Evolutionary conservation across 306 rosid species (phyloP).

Genomic region (Purshia tridentata): DNA sequence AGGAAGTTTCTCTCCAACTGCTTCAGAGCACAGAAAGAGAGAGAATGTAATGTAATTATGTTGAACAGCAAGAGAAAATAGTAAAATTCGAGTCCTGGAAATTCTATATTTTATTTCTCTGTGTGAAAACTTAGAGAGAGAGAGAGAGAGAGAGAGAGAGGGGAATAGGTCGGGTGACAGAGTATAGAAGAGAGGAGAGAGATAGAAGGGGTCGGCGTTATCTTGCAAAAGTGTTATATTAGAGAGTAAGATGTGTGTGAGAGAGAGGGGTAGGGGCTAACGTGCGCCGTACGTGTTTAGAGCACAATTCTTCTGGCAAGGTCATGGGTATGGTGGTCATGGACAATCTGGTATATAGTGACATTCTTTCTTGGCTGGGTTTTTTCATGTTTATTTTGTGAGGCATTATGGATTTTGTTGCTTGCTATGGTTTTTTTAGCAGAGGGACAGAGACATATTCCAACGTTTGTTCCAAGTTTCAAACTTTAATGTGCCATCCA

Average conservation of each 20-base stretch:
- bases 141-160: slow-evolving; percentile 37
- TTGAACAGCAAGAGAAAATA: not conserved
- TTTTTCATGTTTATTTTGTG: slow-evolving; percentile 10
- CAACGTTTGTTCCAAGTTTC: slow-evolving; percentile 36
- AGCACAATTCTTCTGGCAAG: slow-evolving; percentile 39
- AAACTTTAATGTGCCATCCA: slow-evolving; percentile 1
- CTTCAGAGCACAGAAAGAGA: slow-evolving; percentile 36
- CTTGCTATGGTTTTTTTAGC: not conserved
- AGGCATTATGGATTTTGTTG: not conserved
- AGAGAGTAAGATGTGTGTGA: slow-evolving; percentile 12
- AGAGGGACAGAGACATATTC: not conserved
- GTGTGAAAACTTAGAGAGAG: slow-evolving; percentile 26
- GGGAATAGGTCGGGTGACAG: slow-evolving; percentile 48
- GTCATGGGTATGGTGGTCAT: slow-evolving; percentile 26
- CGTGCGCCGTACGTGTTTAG: slow-evolving; percentile 55
- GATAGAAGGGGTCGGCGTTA: slow-evolving; percentile 49
- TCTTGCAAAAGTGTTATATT: slow-evolving; percentile 44
- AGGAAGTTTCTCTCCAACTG: slow-evolving; percentile 16
- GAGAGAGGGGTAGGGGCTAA: slow-evolving; percentile 34
- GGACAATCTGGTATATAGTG: not conserved
- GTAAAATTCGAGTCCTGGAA: slow-evolving; percentile 18
- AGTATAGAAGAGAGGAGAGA: slow-evolving; percentile 25
- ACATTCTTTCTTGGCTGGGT: slow-evolving; percentile 30
- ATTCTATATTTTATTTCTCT: slow-evolving; percentile 3
- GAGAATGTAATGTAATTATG: slow-evolving; percentile 30